These are phyloP conservation scores for Yamadazyma sp. DNA, from an alignment of 1,139 yeast species.

Conservation along the genomic window DNA sequence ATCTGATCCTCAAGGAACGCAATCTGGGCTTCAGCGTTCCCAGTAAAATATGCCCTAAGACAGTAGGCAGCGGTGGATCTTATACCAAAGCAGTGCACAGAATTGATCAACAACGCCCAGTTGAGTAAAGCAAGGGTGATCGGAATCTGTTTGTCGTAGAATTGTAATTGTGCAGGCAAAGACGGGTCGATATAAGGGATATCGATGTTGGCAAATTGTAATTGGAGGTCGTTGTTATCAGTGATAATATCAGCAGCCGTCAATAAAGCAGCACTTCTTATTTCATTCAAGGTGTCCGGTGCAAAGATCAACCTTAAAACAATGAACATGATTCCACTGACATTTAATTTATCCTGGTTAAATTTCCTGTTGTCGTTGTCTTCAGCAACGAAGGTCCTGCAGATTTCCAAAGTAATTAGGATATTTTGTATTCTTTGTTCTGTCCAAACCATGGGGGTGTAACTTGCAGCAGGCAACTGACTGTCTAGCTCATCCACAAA, in stretches of 20 bases:
- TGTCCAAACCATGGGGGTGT: conserved; percentile 60
- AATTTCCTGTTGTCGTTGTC: conserved; percentile 64
- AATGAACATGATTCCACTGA: conserved; percentile 63
- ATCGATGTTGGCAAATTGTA: conserved; percentile 73
- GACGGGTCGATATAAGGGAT: conserved; percentile 90
- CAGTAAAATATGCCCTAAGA: conserved; percentile 65
- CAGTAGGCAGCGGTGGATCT: conserved; percentile 70
- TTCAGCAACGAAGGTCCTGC: conserved; percentile 70
- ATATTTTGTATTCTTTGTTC: conserved; percentile 71
- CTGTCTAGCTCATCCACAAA: conserved; percentile 17
- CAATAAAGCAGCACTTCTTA: conserved; percentile 66
- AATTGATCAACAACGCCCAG: conserved; percentile 78
- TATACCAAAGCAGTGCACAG: conserved; percentile 81
- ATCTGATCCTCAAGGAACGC: conserved; percentile 69
- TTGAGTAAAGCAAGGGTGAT: conserved; percentile 73
- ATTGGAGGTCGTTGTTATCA: conserved; percentile 63
- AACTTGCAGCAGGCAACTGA: conserved; percentile 11
- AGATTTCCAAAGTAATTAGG: conserved; percentile 66
- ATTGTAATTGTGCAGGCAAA: conserved; percentile 50
- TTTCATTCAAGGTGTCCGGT: conserved; percentile 55
- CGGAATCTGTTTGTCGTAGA: conserved; percentile 47
- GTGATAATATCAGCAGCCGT: conserved; percentile 78
- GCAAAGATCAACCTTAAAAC: conserved; percentile 72
- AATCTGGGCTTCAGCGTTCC: conserved; percentile 60
- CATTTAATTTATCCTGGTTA: conserved; percentile 64